These are phyloP conservation scores for Trapa bicornis DNA, from an alignment of 345 rosid genomes.

Conservation along the genomic window DNA sequence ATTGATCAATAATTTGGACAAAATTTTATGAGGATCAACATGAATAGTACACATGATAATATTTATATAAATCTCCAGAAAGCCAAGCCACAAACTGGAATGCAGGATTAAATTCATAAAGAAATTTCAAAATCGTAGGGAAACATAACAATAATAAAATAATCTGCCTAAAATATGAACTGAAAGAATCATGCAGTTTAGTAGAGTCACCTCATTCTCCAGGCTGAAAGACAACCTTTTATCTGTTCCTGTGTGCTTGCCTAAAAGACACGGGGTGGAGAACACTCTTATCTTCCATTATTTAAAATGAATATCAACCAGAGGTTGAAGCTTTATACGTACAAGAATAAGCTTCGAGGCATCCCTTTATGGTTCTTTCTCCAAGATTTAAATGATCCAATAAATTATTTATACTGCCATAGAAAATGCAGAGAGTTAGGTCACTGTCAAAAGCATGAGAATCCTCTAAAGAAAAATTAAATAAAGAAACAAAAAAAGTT, in stretches of 20 bases:
- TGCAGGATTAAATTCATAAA: not conserved
- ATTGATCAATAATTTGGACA: not conserved
- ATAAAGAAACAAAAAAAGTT: not conserved
- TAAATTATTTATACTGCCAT: slow-evolving; percentile 56
- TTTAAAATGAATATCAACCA: not conserved
- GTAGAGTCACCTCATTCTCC: slow-evolving; percentile 64
- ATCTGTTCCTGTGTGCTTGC: slow-evolving; percentile 86
- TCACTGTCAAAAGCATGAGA: not conserved
- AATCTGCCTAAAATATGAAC: not conserved
- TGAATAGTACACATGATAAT: not conserved
- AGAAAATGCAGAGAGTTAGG: not conserved
- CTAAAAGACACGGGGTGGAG: slow-evolving; percentile 20
- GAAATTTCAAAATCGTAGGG: too few relatives aligned
- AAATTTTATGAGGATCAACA: not conserved
- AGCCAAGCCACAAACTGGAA: not conserved
- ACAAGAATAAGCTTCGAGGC: slow-evolving; percentile 84
- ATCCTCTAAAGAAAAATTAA: not conserved
- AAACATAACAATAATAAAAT: slow-evolving; percentile 33
- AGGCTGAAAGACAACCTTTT: slow-evolving; percentile 77
- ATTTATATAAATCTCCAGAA: not conserved
- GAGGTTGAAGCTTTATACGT: slow-evolving; percentile 14
- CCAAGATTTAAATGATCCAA: slow-evolving; percentile 59
- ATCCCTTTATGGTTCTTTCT: slow-evolving; percentile 67
- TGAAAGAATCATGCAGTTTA: not conserved
- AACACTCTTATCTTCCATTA: slow-evolving; percentile 3